phyloP scores from a whole-genome alignment of 164 flowering plant genomes.

The Chimonanthus salicifolius region DNA sequence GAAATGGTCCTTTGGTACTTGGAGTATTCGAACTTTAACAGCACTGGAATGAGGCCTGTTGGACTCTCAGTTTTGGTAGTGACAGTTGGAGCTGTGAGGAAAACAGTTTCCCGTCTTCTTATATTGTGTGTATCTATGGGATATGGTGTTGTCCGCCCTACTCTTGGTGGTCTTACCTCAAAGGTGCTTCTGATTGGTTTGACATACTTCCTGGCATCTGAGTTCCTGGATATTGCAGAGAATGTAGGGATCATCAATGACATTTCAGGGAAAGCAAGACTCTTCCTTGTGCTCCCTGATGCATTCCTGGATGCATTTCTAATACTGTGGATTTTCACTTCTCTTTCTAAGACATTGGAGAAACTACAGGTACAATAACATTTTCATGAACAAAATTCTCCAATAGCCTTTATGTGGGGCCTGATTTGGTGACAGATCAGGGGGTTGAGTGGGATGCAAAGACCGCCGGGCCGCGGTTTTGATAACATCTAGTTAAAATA shows the following conservation, averaged over 20 bases:
- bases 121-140: constrained; percentile 90
- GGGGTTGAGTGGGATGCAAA: no score
- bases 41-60: constrained; percentile 71
- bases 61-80: constrained; percentile 87
- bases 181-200: constrained; percentile 83
- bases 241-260: constrained; percentile 89
- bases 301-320: constrained; percentile 86
- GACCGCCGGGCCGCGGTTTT: no score
- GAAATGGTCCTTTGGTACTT: constrained; percentile 90
- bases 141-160: constrained; percentile 91
- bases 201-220: constrained; percentile 84
- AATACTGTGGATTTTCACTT: constrained; percentile 89
- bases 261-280: constrained; percentile 84
- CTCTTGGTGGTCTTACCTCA: constrained; percentile 91
- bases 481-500: no score
- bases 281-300: constrained; percentile 81
- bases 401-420: no score
- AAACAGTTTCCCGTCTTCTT: constrained; percentile 78
- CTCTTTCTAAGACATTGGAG: constrained; percentile 85
- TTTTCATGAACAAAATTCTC: not conserved
- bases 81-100: constrained; percentile 82
- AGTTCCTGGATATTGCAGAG: constrained; percentile 79
- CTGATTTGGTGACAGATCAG: no score
- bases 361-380: constrained; percentile 72
- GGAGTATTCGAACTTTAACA: constrained; percentile 70